Evolutionary conservation across 371 early-diverging fungal genomes (phyloP).

Genomic region (Scutellospora calospora): DNA sequence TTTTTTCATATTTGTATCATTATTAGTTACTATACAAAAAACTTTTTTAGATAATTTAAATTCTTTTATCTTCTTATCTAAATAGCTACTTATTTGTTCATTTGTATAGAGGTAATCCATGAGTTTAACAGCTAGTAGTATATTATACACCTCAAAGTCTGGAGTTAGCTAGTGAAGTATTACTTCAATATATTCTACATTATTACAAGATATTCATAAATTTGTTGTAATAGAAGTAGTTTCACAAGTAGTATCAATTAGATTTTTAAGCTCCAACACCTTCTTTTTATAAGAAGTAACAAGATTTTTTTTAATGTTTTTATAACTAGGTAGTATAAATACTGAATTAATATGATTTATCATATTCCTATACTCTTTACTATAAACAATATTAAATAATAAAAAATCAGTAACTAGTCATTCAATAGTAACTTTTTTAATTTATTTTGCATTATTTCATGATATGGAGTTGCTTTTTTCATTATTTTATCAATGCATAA

Average conservation of each 20-base stretch:
- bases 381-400: neutral
- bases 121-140: constrained; percentile 10
- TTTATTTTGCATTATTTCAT: neutral
- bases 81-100: neutral
- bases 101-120: constrained; percentile 8
- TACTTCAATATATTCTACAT: neutral
- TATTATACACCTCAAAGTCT: constrained; percentile 1
- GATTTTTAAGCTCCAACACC: neutral
- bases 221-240: constrained; percentile 24
- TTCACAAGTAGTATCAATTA: neutral
- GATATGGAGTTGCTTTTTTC: neutral
- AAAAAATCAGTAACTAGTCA: neutral
- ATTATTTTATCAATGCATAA: neutral
- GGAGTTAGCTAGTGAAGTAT: constrained; percentile 9
- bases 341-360: neutral
- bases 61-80: constrained; percentile 8
- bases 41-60: neutral
- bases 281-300: neutral
- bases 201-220: neutral
- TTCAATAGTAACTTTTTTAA: neutral
- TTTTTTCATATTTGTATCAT: constrained; percentile 14
- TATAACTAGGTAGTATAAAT: neutral
- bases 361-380: neutral
- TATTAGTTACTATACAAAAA: neutral
- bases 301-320: constrained; percentile 15